Base-by-base conservation (phyloP, 2,329 filamentous ascomycete genomes). In the Cladosporium sp. region DNA sequence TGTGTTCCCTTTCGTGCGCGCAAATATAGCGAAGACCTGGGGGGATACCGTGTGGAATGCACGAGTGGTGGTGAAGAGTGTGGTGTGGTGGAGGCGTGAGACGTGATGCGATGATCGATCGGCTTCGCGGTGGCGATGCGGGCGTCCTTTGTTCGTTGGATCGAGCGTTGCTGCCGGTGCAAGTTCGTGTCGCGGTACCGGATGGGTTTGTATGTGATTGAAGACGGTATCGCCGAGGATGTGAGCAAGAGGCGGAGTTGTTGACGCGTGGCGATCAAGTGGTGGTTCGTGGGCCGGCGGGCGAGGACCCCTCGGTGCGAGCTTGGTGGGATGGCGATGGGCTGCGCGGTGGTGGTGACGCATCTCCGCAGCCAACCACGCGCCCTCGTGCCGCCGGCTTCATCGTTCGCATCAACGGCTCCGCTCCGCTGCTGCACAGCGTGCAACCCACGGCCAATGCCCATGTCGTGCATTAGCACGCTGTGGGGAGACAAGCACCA, bases 391-490 rank as follows among this genome's bases (percentile, higher is more conserved):
- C 14, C 33, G 14, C 18, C n/a, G 18, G 46, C 46, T 40, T 41
- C n/a, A 31, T 7, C 32, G 48, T 50, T 50, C 48, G 48, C 48
- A 50, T 50, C 32, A 50, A 49, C 31, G 46, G 46, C 46, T 16
- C n/a, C 10, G 13, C 16, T 18, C n/a, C n/a, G 10, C 34, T 35
- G 34, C 34, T 6, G 35, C 35, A 28, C 22, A 2, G 22, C 22
- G 1, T 28, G 22, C 22, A 28, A 5, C 22, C 22, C 22, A 8
- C 32, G 22, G 46, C 35, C 28, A 33, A 19, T 10, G 19, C 34
- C 11, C 16, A 50, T 50, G 48, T 50, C 48, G 40, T 50, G 48
- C 48, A 50, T 50, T 50, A 50, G 48, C 32, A 43, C 35, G 35
- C n/a, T 50, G 40, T 49, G 48, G 48, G 48, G 38, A 50, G 35